These are phyloP conservation scores for Paecilomyces niveus DNA, from an alignment of 2,329 filamentous ascomycete genomes.

Conservation along the genomic window DNA sequence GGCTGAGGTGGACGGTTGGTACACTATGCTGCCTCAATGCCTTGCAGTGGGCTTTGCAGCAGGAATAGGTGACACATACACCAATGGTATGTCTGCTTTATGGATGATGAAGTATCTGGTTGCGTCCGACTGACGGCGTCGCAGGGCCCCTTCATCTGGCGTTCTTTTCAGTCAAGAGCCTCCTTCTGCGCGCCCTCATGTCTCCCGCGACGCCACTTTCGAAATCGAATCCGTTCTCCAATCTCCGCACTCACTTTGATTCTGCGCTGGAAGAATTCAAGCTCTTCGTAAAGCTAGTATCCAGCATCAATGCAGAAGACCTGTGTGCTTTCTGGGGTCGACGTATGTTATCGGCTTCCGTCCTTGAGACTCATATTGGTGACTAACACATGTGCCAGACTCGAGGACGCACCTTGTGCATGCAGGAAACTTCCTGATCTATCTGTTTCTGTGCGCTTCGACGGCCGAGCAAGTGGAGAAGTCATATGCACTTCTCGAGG, in stretches of 20 bases:
- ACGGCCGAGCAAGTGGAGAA: slow-evolving; percentile 15
- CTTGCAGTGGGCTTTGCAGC: slow-evolving; percentile 9
- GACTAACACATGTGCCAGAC: slow-evolving; percentile 12
- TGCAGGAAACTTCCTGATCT: slow-evolving; percentile 44
- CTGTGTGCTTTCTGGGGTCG: slow-evolving; percentile 41
- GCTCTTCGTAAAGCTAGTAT: slow-evolving; percentile 31
- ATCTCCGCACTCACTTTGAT: slow-evolving; percentile 13
- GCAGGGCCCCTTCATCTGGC: slow-evolving; percentile 35
- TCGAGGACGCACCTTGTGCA: slow-evolving; percentile 41
- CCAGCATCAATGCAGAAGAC: slow-evolving; percentile 18
- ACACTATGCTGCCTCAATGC: slow-evolving; percentile 12
- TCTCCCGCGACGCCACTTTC: slow-evolving; percentile 38
- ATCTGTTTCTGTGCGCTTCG: slow-evolving; percentile 41
- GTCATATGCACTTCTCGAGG: slow-evolving; percentile 15
- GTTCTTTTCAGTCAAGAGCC: slow-evolving; percentile 36
- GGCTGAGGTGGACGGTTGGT: slow-evolving; percentile 10
- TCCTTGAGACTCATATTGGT: neutral
- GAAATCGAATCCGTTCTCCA: slow-evolving; percentile 33
- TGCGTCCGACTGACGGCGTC: neutral
- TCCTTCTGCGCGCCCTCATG: slow-evolving; percentile 41
- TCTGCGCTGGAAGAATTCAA: slow-evolving; percentile 11
- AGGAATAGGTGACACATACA: slow-evolving; percentile 6
- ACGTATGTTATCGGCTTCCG: slow-evolving; percentile 26
- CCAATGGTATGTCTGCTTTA: slow-evolving; percentile 11
- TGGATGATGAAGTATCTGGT: neutral